phyloP scores from a whole-genome alignment of 495 filamentous ascomycete species.

The Lasiosphaeria miniovina region DNA sequence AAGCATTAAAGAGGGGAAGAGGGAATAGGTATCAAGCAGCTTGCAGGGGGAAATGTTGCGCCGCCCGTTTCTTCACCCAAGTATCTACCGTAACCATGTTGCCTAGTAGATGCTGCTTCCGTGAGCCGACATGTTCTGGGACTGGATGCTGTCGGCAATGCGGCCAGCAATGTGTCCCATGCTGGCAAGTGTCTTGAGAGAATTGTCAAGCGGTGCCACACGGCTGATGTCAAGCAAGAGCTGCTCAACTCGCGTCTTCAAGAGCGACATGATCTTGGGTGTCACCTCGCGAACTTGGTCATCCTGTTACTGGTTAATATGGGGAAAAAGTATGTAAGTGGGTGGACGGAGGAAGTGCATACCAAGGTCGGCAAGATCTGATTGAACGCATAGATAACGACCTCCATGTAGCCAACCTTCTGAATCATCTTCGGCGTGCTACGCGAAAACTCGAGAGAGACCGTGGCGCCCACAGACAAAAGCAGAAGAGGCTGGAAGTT shows the following conservation, averaged over 20 bases:
- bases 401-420: constrained; percentile 76
- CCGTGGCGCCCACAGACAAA: constrained; percentile 78
- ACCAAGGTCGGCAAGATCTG: constrained; percentile 45
- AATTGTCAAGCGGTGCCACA: constrained; percentile 56
- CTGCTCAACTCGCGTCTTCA: constrained; percentile 66
- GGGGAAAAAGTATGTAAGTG: not conserved
- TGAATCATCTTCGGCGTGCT: constrained; percentile 44
- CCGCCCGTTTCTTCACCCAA: not conserved
- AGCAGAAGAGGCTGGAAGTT: constrained; percentile 73
- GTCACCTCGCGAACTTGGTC: constrained; percentile 71
- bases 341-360: constrained; percentile 24
- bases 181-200: constrained; percentile 61
- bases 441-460: constrained; percentile 66
- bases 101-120: not conserved
- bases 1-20: not conserved
- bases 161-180: constrained; percentile 37
- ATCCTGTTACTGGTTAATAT: constrained; percentile 51
- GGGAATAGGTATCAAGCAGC: not conserved
- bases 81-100: not conserved
- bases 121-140: not conserved
- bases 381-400: constrained; percentile 55
- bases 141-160: constrained; percentile 21
- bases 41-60: not conserved
- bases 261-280: constrained; percentile 67
- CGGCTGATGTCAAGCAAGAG: constrained; percentile 67